Evolutionary conservation across 1,284 basidiomycete genomes (phyloP), one percentile per base, ranked within the genome.

Genomic region (Malassezia equina): DNA sequence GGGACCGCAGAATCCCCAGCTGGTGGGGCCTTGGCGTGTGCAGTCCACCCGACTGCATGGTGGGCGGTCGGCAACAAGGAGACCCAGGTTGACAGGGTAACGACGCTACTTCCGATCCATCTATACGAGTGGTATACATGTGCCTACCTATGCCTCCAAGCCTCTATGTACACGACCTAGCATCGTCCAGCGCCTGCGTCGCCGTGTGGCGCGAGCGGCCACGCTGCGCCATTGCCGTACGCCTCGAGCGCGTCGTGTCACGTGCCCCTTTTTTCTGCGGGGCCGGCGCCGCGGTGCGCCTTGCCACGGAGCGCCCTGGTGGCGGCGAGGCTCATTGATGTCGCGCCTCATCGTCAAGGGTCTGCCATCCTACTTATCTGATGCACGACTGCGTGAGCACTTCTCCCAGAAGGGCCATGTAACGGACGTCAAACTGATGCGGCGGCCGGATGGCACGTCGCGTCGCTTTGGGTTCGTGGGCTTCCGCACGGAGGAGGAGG

Each of bases 381-480:
- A 83, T 29, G 79, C 79, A 7, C 80, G 81, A 27, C 81, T 93
- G 9, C 80, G 82, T 40, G 79, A 82, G 55, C 85, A 90, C 75
- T 84, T 89, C 67, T 78, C 45, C 67, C 61, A 63, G 61, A 69
- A 64, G 36, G 62, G 73, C 31, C 67, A 74, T 31, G 81, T 95
- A 55, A 98, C 93, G 4, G 93, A 96, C 77, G 80, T 85, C 50
- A 88, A 88, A 75, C 81, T 96, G 51, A 83, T 90, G 7, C 78
- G 80, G 27, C 87, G 86, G 69, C 78, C 78, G 80, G 74, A 89
- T 69, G 89, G 89, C 1, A 85, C 83, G 1, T 85, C 86, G 3
- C 80, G 93, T 4, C 80, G 88, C 31, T 93, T 98, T 71, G 93
- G 86, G 0, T 98, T 96, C 71, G 81, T 95, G 7, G 93, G 93